phyloP scores from a whole-genome alignment of 1,139 yeast species.

The Lodderomyces elongisporus region DNA sequence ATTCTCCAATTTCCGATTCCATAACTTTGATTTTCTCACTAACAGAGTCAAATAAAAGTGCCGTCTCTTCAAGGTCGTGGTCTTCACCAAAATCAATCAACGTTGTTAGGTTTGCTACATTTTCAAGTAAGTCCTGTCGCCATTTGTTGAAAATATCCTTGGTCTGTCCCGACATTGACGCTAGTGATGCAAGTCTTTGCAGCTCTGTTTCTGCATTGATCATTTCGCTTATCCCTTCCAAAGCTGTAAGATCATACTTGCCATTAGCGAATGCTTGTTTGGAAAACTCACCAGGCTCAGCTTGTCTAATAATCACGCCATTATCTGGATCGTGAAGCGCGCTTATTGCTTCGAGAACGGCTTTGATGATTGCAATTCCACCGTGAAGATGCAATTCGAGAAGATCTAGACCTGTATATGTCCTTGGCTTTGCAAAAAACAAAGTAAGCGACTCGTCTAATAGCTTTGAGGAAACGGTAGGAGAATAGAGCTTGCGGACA shows the following conservation, averaged over 20 bases:
- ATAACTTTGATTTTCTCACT: constrained; percentile 36
- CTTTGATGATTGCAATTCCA: constrained; percentile 75
- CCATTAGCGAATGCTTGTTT: constrained; percentile 75
- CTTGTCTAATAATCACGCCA: constrained; percentile 58
- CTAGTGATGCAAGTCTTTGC: constrained; percentile 71
- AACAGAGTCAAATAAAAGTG: constrained; percentile 47
- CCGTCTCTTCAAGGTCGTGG: constrained; percentile 68
- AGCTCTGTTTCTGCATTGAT: constrained; percentile 94
- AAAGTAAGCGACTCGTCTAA: constrained; percentile 76
- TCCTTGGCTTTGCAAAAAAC: constrained; percentile 67
- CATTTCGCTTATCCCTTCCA: constrained; percentile 84
- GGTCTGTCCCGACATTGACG: constrained; percentile 68
- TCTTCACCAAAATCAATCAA: constrained; percentile 96
- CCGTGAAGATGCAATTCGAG: constrained; percentile 91
- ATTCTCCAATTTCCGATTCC: constrained; percentile 40
- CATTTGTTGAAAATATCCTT: constrained; percentile 53
- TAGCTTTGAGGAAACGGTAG: constrained; percentile 31
- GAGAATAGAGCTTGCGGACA: constrained; percentile 49
- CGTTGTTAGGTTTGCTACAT: constrained; percentile 76
- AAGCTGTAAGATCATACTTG: constrained; percentile 66
- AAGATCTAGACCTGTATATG: constrained; percentile 91
- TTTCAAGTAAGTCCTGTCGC: constrained; percentile 61
- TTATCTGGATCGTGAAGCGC: constrained; percentile 39
- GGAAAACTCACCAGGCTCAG: constrained; percentile 92
- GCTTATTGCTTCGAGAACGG: constrained; percentile 63